Base-by-base conservation (phyloP, 139 green algal species). In the Micractinium conductrix region DNA sequence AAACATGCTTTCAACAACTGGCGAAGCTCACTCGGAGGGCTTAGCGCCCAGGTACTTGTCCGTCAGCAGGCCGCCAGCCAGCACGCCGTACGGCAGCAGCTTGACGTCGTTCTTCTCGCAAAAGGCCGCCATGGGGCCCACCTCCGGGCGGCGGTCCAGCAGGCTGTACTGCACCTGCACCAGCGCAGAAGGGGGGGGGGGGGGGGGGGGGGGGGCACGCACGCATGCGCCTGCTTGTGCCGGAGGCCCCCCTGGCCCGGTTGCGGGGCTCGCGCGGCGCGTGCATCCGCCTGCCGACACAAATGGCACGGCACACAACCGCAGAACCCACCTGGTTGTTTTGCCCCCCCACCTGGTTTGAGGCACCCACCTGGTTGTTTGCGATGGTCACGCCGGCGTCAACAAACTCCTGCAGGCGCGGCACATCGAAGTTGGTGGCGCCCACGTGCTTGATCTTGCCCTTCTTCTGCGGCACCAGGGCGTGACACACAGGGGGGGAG, bases 371-470 rank as follows among this genome's bases (percentile, higher is more conserved):
- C 91, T 96, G 93, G 87, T 96, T 95, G 81, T 79, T 89, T 12
- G 81, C 91, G 24, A 97, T 87, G 58, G 81, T 79, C 48, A 93
- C 95, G 1, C 95, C 94, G 8, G 85, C 91, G 24, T 94, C 84
- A 30, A 94, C 40, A 80, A 98, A 95, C 74, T 93, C 88, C 60
- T 92, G 40, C 69, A 97, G 75, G 8, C 92, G 80, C 33, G 83
- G 74, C 53, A 93, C 87, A 84, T 97, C 95, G 89, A 98, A 97
- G 91, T 98, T 98, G 62, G 95, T 98, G 30, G 95, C 86, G 9
- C 93, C 95, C 44, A 98, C 83, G 55, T 91, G 82, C 37, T 82
- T 72, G 35, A 97, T 86, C 60, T 87, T 81, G 35, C 94, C 95
- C 26, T 74, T 81, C 1, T 83, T 83, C 60, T 93, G 85, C 69